Percentiles rank a stretch among this genome's conserved stretches.
phyloP scores from a whole-genome alignment of 257 asterid genomes.

The Solanum ossicruentum region DNA sequence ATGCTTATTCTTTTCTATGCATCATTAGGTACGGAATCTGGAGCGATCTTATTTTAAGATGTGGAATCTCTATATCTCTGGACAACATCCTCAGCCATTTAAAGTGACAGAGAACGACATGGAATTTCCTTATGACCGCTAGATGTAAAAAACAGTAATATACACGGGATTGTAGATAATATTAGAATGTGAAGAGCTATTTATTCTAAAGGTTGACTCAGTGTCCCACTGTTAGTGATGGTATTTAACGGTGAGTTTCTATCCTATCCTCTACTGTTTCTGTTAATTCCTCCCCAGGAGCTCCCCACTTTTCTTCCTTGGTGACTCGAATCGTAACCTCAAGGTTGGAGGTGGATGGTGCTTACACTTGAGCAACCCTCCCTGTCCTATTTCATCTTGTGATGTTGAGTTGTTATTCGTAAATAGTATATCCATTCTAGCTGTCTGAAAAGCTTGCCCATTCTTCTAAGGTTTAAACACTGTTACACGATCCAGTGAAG shows the following conservation, averaged over 20 bases:
- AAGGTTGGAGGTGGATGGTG: background rate
- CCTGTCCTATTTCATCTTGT: background rate
- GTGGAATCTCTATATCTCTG: constrained; percentile 90
- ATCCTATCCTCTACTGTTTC: background rate
- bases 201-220: background rate
- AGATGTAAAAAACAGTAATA: background rate
- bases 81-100: constrained; percentile 80
- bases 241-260: background rate
- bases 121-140: constrained; percentile 62
- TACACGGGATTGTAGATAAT: constrained; percentile 36
- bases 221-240: background rate
- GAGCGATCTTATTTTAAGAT: constrained; percentile 91
- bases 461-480: background rate
- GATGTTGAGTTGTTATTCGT: background rate
- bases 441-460: background rate
- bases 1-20: background rate
- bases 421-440: background rate
- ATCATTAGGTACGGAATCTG: constrained; percentile 69
- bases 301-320: background rate
- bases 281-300: background rate
- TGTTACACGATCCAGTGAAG: background rate
- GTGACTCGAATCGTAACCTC: background rate
- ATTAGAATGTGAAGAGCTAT: constrained; percentile 4
- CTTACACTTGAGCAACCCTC: background rate
- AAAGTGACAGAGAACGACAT: constrained; percentile 70